Conservation (phyloP, 441 rosid genomes). For the Populus trichocarpa region DNA sequence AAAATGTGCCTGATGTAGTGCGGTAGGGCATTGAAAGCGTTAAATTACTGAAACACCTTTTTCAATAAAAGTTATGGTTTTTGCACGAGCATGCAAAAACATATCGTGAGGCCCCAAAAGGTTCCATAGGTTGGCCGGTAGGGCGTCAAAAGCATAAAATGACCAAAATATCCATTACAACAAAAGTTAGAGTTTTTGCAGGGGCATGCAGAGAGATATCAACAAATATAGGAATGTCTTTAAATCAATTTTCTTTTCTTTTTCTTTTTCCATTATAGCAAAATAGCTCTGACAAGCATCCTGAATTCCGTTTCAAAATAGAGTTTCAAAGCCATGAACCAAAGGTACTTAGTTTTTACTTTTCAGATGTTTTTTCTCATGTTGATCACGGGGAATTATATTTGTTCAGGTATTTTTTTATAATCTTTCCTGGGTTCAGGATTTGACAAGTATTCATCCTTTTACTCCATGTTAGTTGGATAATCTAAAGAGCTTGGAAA, state of each 20-base stretch:
- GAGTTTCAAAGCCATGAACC: conserved; percentile 94
- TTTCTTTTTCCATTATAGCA: not conserved
- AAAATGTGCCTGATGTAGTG: too few species aligned
- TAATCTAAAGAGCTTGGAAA: conserved; percentile 88
- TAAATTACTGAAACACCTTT: too few species aligned
- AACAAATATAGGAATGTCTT: conserved; percentile 8
- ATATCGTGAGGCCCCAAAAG: too few species aligned
- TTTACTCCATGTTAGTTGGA: conserved; percentile 55
- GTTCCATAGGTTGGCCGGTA: too few species aligned
- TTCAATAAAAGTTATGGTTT: too few species aligned
- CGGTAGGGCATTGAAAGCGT: too few species aligned
- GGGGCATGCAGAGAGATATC: conserved; percentile 35
- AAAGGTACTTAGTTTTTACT: conserved; percentile 43
- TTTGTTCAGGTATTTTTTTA: not conserved
- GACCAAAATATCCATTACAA: too few species aligned
- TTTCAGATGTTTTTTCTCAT: not conserved
- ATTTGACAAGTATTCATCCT: conserved; percentile 1
- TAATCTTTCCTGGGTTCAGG: not conserved
- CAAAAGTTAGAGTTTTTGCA: too few species aligned
- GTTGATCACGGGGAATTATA: too few species aligned
- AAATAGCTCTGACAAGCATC: conserved; percentile 39
- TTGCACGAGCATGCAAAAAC: too few species aligned
- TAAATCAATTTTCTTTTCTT: conserved; percentile 15
- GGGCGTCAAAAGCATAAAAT: too few species aligned
- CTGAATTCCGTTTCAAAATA: conserved; percentile 80